phyloP scores from a whole-genome alignment of 129 eudicot species.

The Erigeron canadensis region DNA sequence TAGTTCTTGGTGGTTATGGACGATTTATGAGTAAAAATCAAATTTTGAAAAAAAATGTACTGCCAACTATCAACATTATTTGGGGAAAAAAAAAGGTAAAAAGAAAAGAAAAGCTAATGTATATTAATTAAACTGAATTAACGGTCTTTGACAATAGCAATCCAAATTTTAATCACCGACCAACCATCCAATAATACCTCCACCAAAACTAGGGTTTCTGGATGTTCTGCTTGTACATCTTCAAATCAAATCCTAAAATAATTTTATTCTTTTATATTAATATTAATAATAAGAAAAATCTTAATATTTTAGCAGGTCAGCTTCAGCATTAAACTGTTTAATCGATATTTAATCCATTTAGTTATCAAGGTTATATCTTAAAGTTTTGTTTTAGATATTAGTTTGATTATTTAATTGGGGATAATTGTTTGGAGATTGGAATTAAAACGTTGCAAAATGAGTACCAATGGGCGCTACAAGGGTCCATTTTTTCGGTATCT shows the following conservation, averaged over 20 bases:
- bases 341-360: conserved; percentile 2
- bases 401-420: not conserved
- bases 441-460: not conserved
- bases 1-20: too few species aligned
- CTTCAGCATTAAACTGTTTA: conserved; percentile 33
- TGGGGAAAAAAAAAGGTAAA: too few species aligned
- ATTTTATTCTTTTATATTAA: not conserved
- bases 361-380: not conserved
- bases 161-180: not conserved
- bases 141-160: not conserved
- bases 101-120: too few species aligned
- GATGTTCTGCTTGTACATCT: conserved; percentile 16
- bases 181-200: not conserved
- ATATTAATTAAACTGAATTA: not conserved
- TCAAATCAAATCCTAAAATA: conserved; percentile 5
- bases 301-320: conserved; percentile 20
- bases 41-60: too few species aligned
- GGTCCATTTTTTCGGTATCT: conserved; percentile 39
- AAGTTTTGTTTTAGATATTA: conserved; percentile 1
- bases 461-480: conserved; percentile 44
- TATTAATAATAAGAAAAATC: too few species aligned
- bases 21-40: too few species aligned
- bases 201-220: conserved; percentile 11
- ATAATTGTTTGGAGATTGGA: not conserved
- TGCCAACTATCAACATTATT: too few species aligned